These are phyloP conservation scores for Trypanosoma mega DNA, from an alignment of 208 protist genomes.

Conservation along the genomic window DNA sequence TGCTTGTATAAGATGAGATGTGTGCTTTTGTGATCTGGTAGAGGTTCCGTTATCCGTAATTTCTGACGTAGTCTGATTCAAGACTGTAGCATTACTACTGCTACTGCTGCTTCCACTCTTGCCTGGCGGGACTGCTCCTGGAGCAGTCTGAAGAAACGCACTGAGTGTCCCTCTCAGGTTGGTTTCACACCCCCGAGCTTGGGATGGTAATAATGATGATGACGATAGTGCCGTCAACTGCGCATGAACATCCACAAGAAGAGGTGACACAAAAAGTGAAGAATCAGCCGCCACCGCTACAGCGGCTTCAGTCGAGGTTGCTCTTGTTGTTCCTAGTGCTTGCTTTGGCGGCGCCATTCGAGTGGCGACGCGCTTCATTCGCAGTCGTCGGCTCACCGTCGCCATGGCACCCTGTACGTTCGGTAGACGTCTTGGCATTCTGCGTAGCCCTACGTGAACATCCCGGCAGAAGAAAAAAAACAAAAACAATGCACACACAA, in stretches of 20 bases:
- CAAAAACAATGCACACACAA: not conserved
- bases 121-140: not conserved
- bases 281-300: too few relatives aligned
- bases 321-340: not conserved
- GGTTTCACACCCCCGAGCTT: not conserved
- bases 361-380: conserved; percentile 8
- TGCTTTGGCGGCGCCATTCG: not conserved
- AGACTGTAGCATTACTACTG: too few relatives aligned
- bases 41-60: not conserved
- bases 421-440: conserved; percentile 10
- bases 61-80: not conserved
- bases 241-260: conserved; percentile 11
- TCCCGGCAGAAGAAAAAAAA: not conserved
- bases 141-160: not conserved
- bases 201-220: not conserved
- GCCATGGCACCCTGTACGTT: conserved; percentile 21
- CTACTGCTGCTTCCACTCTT: too few relatives aligned
- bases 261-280: conserved; percentile 21
- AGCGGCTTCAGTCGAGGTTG: too few relatives aligned
- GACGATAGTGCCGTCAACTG: not conserved
- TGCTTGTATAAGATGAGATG: too few relatives aligned
- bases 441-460: not conserved
- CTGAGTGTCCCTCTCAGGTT: conserved; percentile 7
- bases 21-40: too few relatives aligned
- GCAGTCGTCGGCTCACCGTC: conserved; percentile 19